Evolutionary conservation across 495 filamentous ascomycete genomes (phyloP), one percentile per base, ranked within the genome.

Genomic region (Penicillium cosmopolitanum): DNA sequence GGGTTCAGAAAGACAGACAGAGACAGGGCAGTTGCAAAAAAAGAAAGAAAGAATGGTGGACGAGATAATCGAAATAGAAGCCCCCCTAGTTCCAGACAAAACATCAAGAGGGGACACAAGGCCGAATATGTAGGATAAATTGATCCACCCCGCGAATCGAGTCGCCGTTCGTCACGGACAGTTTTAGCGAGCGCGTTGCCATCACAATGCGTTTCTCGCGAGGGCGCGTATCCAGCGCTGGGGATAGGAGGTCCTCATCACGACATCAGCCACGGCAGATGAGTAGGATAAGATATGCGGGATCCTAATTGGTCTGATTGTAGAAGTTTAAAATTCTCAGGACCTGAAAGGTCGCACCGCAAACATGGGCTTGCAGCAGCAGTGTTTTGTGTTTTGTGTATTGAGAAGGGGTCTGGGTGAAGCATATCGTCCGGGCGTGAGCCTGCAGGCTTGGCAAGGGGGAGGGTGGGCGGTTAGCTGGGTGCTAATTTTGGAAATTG

Each of bases 381-480:
- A 19, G 34, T 18, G 35, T 19, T 28, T 53, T 58, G 34, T 18
- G 35, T 19, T 28, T 53, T 58, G 43, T 34, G 16, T 21, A 19
- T 53, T 43, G 36, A 10, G 44, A 36, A 36, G 40, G 35, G 4
- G 42, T 44, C 6, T 56, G 53, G 21, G 46, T 42, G 53, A 50
- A 56, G 56, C 52, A 47, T 31, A 31, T 31, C 28, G 28, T 55
- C 56, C 34, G 53, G 52, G 64, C 66, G 61, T 58, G 28, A 67
- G 50, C 55, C 7, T 63, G 65, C 62, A 69, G 65, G 62, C 62
- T 69, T 65, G 67, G 67, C 67, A 53, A 55, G 55, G 31, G 44
- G 34, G 36, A 42, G 19, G 15, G n/a, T 50, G 50, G 33, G 43
- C 46, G 56, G 46, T 51, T 44, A 23, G 16, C 16, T 28, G 10